phyloP scores from a whole-genome alignment of 1,284 basidiomycete species.

The Puccinia hordei region DNA sequence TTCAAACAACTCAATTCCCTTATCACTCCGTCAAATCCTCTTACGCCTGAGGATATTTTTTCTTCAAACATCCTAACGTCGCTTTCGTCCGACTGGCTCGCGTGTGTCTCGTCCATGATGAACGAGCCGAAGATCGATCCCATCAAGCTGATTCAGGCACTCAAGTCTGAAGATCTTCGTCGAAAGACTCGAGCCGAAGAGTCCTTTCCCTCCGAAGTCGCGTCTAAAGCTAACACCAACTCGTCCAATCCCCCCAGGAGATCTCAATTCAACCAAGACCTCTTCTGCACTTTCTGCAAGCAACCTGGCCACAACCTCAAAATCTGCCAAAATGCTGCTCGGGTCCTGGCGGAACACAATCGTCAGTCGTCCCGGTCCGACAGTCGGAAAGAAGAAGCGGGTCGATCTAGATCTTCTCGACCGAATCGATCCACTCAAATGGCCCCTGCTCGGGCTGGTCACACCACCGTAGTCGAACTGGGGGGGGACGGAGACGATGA shows the following conservation, averaged over 20 bases:
- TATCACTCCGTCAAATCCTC: not conserved
- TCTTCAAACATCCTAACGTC: not conserved
- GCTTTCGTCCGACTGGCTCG: not conserved
- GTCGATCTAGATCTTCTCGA: not conserved
- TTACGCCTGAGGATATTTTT: not conserved
- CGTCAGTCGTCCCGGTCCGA: not conserved
- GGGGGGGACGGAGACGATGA: not conserved
- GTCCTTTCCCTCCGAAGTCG: too few relatives aligned
- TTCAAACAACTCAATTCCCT: not conserved
- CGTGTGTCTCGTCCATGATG: not conserved
- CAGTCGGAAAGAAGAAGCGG: too few relatives aligned
- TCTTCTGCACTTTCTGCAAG: not conserved
- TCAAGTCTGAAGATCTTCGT: slow-evolving; percentile 1
- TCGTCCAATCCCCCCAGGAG: too few relatives aligned
- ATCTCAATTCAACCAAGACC: not conserved
- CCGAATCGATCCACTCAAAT: not conserved
- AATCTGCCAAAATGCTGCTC: not conserved
- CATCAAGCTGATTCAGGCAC: not conserved
- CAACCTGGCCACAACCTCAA: not conserved
- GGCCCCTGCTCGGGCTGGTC: not conserved
- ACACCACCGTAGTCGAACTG: not conserved
- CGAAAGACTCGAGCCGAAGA: not conserved
- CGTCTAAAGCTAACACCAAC: not conserved
- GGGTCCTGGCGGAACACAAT: not conserved
- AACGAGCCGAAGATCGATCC: not conserved